These are phyloP conservation scores for Entophlyctis luteolus DNA, from an alignment of 192 early-diverging fungal genomes.

Conservation along the genomic window DNA sequence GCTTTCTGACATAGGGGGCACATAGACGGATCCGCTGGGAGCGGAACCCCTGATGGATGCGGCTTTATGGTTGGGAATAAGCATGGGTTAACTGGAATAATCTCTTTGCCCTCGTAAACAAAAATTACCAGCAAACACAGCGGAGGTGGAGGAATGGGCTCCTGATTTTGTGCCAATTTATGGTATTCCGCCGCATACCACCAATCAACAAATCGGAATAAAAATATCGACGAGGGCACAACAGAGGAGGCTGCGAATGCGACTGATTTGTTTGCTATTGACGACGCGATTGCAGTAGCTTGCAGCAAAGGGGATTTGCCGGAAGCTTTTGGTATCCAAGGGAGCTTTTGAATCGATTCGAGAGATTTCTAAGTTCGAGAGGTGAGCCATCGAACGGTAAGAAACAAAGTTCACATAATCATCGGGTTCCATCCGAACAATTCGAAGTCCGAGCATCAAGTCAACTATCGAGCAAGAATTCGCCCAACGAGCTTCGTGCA, in stretches of 20 bases:
- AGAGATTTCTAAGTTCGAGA: neutral
- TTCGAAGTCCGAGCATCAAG: slow-evolving; percentile 69
- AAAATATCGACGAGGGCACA: slow-evolving; percentile 86
- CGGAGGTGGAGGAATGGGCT: slow-evolving; percentile 68
- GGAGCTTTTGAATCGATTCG: neutral
- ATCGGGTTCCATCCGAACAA: slow-evolving; percentile 72
- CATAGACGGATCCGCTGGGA: slow-evolving; percentile 67
- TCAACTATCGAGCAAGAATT: slow-evolving; percentile 80
- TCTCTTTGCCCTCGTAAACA: neutral
- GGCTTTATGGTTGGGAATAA: slow-evolving; percentile 42
- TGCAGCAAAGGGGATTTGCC: neutral
- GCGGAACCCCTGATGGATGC: slow-evolving; percentile 65
- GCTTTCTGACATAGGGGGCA: slow-evolving; percentile 74
- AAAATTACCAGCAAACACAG: slow-evolving; percentile 56
- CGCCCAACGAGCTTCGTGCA: slow-evolving; percentile 70
- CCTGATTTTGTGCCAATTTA: slow-evolving; percentile 45
- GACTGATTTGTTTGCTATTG: neutral
- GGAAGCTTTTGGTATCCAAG: no score
- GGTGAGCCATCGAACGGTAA: neutral
- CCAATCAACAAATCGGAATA: slow-evolving; percentile 94
- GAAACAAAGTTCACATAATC: slow-evolving; percentile 67
- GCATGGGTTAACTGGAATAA: neutral
- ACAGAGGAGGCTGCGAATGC: slow-evolving; percentile 56
- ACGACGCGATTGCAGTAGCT: neutral
- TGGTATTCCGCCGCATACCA: slow-evolving; percentile 87